Evolutionary conservation across 805 yeast species (phyloP), one percentile per base, ranked within the genome.

Genomic region (Kluyveromyces aestuarii): DNA sequence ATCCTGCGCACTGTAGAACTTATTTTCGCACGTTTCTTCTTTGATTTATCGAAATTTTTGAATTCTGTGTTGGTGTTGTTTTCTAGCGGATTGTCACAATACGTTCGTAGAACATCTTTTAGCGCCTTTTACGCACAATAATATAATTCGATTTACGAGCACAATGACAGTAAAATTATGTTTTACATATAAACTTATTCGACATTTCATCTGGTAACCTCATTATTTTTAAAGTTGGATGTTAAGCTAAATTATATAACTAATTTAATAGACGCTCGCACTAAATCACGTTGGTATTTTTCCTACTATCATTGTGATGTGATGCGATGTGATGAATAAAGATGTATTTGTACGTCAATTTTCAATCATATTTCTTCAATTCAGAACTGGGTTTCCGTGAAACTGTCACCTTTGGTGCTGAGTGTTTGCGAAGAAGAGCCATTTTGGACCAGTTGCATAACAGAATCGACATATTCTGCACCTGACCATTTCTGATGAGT

Each of bases 401-500:
- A 71, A 35, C 66, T 73, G 7, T 63, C 62, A 4, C 79, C 78
- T 9, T 65, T 59, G 4, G 74, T 67, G 27, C 72, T 67, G 35
- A 55, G 47, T 8, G 77, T 72, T 37, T 68, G 68, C 1, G 73
- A 66, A 14, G 74, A 67, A 6, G 77, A 73, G 13, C 74, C 72
- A 43, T 61, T 63, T 46, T 72, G 72, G 2, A 75, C 70, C 19
- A 70, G 60, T 40, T 65, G 66, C 50, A 73, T 60, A 17, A 76
- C 60, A 10, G 71, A 64, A 54, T 79, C 82, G 30, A 71, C 60
- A 55, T 76, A 76, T 55, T 74, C 73, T n/a, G 80, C 80, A 7
- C 84, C 84, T 4, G 80, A 75, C 84, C 84, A 79, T 52, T 72
- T 74, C 58, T 79, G 84, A 54, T 79, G 84, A 8, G 80, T 79